Evolutionary conservation across 108 stramenopile species (phyloP).

Genomic region (Cyclotella atomus): DNA sequence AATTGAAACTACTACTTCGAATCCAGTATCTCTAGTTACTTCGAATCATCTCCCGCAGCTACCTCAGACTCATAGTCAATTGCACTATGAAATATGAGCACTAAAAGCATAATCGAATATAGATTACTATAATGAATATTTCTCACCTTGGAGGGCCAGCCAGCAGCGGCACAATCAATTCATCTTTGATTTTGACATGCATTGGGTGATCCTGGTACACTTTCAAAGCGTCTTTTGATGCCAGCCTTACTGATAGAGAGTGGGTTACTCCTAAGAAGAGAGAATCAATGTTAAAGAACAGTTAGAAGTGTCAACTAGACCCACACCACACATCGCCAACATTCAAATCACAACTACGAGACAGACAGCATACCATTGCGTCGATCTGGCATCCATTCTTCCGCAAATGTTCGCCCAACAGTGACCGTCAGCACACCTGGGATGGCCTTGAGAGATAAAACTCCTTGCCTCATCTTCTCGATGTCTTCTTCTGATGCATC

Average conservation of each 20-base stretch:
- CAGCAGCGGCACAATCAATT: constrained; percentile 25
- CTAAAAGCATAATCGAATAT: too few relatives aligned
- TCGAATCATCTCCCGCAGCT: constrained; percentile 4
- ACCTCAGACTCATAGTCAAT: constrained; percentile 45
- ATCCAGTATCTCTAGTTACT: background rate
- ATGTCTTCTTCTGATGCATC: constrained; percentile 33
- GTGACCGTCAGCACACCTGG: constrained; percentile 41
- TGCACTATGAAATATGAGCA: too few relatives aligned
- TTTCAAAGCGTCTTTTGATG: constrained; percentile 31
- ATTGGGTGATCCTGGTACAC: constrained; percentile 45
- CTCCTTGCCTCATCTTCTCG: constrained; percentile 23
- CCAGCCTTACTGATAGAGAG: constrained; percentile 28
- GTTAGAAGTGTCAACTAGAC: too few relatives aligned
- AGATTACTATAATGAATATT: too few relatives aligned
- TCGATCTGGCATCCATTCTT: constrained; percentile 54
- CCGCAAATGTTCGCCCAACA: constrained; percentile 35
- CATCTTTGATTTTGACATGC: constrained; percentile 35
- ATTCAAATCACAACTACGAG: background rate
- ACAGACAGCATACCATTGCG: constrained; percentile 3
- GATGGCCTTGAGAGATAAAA: constrained; percentile 28
- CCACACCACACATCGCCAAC: too few relatives aligned
- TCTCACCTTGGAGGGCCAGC: constrained; percentile 35
- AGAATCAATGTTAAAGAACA: background rate
- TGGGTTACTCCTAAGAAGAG: constrained; percentile 23
- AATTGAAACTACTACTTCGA: too few relatives aligned